A percentile compares a stretch with the other conserved stretches of the same genome.
Evolutionary conservation across 805 yeast species (phyloP).

Genomic region (Hyphopichia homilentoma): DNA sequence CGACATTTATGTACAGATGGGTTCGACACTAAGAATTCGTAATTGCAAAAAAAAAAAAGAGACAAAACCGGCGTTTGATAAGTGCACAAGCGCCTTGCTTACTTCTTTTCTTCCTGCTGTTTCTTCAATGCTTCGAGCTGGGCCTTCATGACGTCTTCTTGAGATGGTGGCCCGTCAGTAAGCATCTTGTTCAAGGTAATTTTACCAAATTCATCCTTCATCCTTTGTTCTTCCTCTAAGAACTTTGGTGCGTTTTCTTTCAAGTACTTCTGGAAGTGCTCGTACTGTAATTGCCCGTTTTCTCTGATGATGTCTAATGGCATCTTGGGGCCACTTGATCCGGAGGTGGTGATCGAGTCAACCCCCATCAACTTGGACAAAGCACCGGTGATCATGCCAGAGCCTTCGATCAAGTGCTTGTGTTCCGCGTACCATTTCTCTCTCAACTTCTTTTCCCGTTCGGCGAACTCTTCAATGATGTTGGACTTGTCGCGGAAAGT

Average conservation of each 20-base stretch:
- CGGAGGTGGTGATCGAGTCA: constrained; percentile 40
- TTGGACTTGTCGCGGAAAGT: constrained; percentile 65
- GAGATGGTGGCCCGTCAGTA: constrained; percentile 76
- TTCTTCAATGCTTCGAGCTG: constrained; percentile 29
- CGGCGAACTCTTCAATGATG: constrained; percentile 74
- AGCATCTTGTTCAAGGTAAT: constrained; percentile 81
- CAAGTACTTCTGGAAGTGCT: constrained; percentile 64
- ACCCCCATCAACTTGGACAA: constrained; percentile 64
- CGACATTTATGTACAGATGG: no score
- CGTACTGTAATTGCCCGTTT: constrained; percentile 87
- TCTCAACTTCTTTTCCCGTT: constrained; percentile 75
- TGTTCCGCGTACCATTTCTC: constrained; percentile 60
- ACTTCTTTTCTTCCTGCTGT: neutral
- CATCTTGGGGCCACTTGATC: constrained; percentile 53
- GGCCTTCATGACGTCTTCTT: constrained; percentile 55
- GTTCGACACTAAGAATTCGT: no score
- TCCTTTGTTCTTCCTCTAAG: constrained; percentile 82
- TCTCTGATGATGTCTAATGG: constrained; percentile 88
- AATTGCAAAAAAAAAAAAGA: no score
- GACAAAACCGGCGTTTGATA: no score
- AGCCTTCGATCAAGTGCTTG: constrained; percentile 28
- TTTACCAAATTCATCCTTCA: constrained; percentile 77
- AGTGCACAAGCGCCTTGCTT: no score
- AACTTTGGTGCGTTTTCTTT: constrained; percentile 60
- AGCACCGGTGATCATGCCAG: constrained; percentile 43